Conservation (phyloP, 345 rosid species). For the Linum usitatissimum region DNA sequence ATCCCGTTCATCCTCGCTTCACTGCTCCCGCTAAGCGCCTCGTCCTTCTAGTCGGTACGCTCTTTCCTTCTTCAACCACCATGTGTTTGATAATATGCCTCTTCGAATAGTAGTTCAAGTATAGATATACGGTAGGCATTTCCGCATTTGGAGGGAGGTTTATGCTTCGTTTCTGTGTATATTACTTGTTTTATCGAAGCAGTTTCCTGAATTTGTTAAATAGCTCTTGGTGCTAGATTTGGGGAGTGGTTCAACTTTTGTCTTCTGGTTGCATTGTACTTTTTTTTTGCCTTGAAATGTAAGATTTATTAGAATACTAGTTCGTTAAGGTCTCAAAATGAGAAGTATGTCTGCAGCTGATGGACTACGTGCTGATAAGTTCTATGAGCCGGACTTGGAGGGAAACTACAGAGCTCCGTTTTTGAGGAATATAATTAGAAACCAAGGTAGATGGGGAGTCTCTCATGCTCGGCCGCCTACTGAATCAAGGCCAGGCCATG, state of each 20-base stretch:
- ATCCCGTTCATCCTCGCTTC: slow-evolving; percentile 69
- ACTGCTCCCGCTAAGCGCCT: slow-evolving; percentile 81
- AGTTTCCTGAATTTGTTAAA: too few relatives aligned
- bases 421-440: slow-evolving; percentile 61
- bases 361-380: slow-evolving; percentile 94
- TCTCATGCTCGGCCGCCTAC: slow-evolving; percentile 99
- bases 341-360: slow-evolving; percentile 47
- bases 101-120: neutral
- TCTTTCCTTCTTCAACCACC: neutral
- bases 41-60: slow-evolving; percentile 65
- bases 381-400: slow-evolving; percentile 72
- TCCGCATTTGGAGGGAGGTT: too few relatives aligned
- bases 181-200: too few relatives aligned
- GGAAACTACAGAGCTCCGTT: slow-evolving; percentile 82
- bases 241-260: too few relatives aligned
- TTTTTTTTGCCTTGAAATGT: too few relatives aligned
- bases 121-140: too few relatives aligned
- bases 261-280: too few relatives aligned
- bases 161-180: too few relatives aligned
- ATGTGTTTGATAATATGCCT: slow-evolving; percentile 11
- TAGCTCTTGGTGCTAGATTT: too few relatives aligned
- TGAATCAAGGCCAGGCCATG: slow-evolving; percentile 96
- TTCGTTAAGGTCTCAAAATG: neutral
- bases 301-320: neutral
- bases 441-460: slow-evolving; percentile 88